Evolutionary conservation across 768 basidiomycete genomes (phyloP), one percentile per base, ranked within the genome.

Genomic region (Multifurca ochricompacta): DNA sequence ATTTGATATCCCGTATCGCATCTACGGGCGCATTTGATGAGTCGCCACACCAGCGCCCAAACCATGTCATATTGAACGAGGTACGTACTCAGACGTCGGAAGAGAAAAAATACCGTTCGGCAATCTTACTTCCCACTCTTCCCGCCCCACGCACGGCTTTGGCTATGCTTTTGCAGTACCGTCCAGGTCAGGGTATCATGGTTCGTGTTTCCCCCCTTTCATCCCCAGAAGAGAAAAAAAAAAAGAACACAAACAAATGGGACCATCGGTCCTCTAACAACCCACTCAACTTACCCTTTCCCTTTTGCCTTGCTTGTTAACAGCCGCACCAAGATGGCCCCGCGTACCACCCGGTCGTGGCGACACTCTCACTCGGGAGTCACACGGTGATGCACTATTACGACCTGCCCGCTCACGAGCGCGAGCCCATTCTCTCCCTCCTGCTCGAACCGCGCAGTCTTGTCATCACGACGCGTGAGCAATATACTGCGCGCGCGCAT

Each of bases 321-420:
- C n/a, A 94, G 90, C 90, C 91, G 1, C 94, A 96, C 63, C 84
- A 95, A 71, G 93, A 97, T 67, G 92, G 94, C 0, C 86, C 91
- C 2, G 79, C 83, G 16, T 97, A 95, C 70, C 72, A 83, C 63
- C 90, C 93, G 0, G 81, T 86, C 4, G 93, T 96, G 1, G 85
- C 90, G 1, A 96, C 94, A n/a, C 70, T 97, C 46, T 92, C 93
- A 13, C 71, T 96, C 54, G 84, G 85, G 37, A 87, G 90, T 1
- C 90, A 93, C 67, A 73, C 85, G 2, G 73, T 91, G 52, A 85
- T 97, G 60, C 78, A 91, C 68, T 88, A 95, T 65, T 90, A 90
- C 65, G 75, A 74, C 49, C 62, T 74, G n/a, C 81, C 91, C 56
- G 77, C 86, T n/a, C n/a, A n/a, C n/a, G n/a, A n/a, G 50, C 75